Percentiles rank a stretch among this genome's conserved stretches.
Evolutionary conservation across 2,329 filamentous ascomycete genomes (phyloP).

Genomic region (Bipolaris oryzae): DNA sequence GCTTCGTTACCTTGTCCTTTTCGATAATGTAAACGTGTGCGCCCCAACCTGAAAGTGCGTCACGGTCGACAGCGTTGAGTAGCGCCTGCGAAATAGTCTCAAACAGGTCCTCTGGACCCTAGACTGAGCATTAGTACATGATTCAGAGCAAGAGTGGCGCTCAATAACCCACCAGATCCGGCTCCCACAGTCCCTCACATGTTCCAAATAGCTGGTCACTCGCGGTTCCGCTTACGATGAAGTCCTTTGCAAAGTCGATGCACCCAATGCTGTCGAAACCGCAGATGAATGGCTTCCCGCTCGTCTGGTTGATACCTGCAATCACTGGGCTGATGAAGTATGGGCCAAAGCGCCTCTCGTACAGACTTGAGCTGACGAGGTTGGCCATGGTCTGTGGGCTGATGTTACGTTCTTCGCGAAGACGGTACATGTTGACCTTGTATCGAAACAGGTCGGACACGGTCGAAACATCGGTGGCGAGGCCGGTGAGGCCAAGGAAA

Average conservation of each 20-base stretch:
- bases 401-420: slow-evolving; percentile 97
- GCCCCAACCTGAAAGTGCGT: slow-evolving; percentile 96
- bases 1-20: slow-evolving; percentile 99
- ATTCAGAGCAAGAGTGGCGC: not conserved
- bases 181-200: slow-evolving; percentile 97
- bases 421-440: slow-evolving; percentile 99
- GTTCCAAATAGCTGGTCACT: slow-evolving; percentile 98
- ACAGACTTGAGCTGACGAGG: slow-evolving; percentile 82
- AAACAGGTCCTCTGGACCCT: slow-evolving; percentile 93
- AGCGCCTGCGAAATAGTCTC: slow-evolving; percentile 97
- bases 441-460: slow-evolving; percentile 98
- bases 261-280: slow-evolving; percentile 99
- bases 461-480: slow-evolving; percentile 93
- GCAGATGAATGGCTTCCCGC: slow-evolving; percentile 94
- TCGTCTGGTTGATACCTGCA: slow-evolving; percentile 92
- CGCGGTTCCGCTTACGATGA: slow-evolving; percentile 95
- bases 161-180: slow-evolving; percentile 73
- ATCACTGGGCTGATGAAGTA: slow-evolving; percentile 96
- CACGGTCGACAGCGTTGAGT: slow-evolving; percentile 93
- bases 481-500: slow-evolving; percentile 92
- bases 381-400: slow-evolving; percentile 94
- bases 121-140: slow-evolving; percentile 14
- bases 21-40: slow-evolving; percentile 99
- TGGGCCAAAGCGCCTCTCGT: slow-evolving; percentile 94
- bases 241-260: slow-evolving; percentile 99